Conservation (phyloP, 2,329 filamentous ascomycete genomes). For the Nothophaeocryptopus gaeumannii region DNA sequence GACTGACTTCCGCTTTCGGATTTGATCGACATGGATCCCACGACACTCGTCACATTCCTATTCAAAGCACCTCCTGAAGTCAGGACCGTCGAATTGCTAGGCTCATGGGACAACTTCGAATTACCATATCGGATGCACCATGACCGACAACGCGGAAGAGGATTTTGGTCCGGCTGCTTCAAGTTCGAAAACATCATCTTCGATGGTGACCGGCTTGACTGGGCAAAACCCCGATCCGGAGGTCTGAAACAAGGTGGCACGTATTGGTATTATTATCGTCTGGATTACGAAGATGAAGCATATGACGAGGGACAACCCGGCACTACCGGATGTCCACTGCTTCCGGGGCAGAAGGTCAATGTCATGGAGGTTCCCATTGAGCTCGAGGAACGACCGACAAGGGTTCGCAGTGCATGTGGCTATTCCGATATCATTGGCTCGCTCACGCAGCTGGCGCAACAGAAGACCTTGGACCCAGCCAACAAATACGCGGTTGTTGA, state of each 20-base stretch:
- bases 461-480: slow-evolving; percentile 30
- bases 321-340: slow-evolving; percentile 76
- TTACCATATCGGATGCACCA: slow-evolving; percentile 76
- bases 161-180: slow-evolving; percentile 85
- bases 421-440: slow-evolving; percentile 25
- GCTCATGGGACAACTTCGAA: slow-evolving; percentile 94
- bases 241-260: slow-evolving; percentile 88
- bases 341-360: slow-evolving; percentile 87
- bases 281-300: slow-evolving; percentile 74
- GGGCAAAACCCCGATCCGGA: slow-evolving; percentile 62
- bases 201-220: slow-evolving; percentile 62
- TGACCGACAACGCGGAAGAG: slow-evolving; percentile 69
- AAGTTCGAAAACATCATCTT: slow-evolving; percentile 79
- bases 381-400: slow-evolving; percentile 26
- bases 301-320: slow-evolving; percentile 70
- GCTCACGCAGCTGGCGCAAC: slow-evolving; percentile 13
- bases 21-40: slow-evolving; percentile 29
- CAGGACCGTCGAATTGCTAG: slow-evolving; percentile 73
- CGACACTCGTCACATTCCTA: slow-evolving; percentile 39
- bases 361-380: slow-evolving; percentile 77
- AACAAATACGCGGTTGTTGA: slow-evolving; percentile 27
- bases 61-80: slow-evolving; percentile 49
- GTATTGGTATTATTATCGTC: slow-evolving; percentile 95
- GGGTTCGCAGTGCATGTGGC: slow-evolving; percentile 32
- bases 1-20: slow-evolving; percentile 2